phyloP scores from a whole-genome alignment of 495 filamentous ascomycete species.

The Penicillium subrubescens region DNA sequence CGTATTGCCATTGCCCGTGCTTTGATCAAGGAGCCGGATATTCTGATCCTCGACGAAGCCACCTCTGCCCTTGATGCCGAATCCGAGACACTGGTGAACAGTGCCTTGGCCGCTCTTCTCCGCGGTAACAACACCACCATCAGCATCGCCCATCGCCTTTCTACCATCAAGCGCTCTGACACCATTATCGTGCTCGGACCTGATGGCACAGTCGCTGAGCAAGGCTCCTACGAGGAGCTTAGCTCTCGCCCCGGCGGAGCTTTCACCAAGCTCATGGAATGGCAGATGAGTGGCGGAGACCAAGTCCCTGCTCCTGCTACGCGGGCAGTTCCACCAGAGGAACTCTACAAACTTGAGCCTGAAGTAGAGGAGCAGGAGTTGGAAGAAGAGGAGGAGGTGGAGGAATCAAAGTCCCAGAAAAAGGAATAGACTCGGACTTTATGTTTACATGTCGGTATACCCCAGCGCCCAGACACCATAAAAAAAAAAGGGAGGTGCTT shows the following conservation, averaged over 20 bases:
- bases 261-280: constrained; percentile 96
- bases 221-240: constrained; percentile 75
- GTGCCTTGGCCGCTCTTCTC: constrained; percentile 78
- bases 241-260: constrained; percentile 71
- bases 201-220: constrained; percentile 87
- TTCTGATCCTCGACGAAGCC: constrained; percentile 93
- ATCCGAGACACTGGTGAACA: constrained; percentile 92
- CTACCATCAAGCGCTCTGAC: constrained; percentile 94
- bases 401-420: constrained; percentile 19
- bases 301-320: constrained; percentile 31
- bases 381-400: constrained; percentile 28
- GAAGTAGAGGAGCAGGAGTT: constrained; percentile 28
- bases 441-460: background rate
- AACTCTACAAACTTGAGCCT: constrained; percentile 39
- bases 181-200: constrained; percentile 83
- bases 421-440: constrained; percentile 19
- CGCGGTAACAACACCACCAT: constrained; percentile 91
- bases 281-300: constrained; percentile 93
- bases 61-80: constrained; percentile 96
- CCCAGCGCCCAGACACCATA: background rate
- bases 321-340: constrained; percentile 31
- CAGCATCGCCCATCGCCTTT: constrained; percentile 91
- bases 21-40: constrained; percentile 93
- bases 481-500: background rate
- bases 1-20: constrained; percentile 96